Conservation (phyloP, 2,329 filamentous ascomycete species). For the Zymoseptoria tritici region DNA sequence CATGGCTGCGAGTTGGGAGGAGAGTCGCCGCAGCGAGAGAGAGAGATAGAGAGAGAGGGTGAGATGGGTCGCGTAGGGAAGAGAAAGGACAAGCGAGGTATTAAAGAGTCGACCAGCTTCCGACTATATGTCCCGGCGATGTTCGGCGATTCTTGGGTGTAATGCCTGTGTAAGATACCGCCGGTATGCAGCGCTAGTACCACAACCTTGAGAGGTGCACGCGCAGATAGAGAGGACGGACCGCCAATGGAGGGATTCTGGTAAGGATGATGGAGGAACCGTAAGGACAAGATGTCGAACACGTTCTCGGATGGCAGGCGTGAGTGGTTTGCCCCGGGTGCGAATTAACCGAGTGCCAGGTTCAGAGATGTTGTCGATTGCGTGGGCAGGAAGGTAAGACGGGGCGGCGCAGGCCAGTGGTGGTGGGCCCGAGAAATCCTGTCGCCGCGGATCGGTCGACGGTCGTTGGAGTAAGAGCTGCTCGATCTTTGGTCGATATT, state of each 20-base stretch:
- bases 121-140: background rate
- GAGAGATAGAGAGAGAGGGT: no score
- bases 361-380: background rate
- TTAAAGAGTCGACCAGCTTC: conserved; percentile 2
- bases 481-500: no score
- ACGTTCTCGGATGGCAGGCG: background rate
- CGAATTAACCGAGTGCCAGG: background rate
- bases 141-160: background rate
- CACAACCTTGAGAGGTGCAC: background rate
- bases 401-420: background rate
- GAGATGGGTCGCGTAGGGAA: no score
- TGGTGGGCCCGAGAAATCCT: background rate
- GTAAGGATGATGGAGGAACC: background rate
- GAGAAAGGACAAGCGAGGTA: background rate
- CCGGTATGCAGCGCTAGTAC: background rate
- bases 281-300: background rate
- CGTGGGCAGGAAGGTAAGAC: background rate
- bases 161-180: background rate
- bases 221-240: background rate
- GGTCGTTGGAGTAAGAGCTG: no score
- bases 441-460: no score
- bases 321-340: background rate
- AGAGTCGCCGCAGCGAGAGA: background rate
- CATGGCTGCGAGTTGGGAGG: conserved; percentile 10
- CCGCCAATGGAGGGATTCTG: background rate